phyloP scores from a whole-genome alignment of 345 rosid genomes.

The Abelmoschus esculentus region DNA sequence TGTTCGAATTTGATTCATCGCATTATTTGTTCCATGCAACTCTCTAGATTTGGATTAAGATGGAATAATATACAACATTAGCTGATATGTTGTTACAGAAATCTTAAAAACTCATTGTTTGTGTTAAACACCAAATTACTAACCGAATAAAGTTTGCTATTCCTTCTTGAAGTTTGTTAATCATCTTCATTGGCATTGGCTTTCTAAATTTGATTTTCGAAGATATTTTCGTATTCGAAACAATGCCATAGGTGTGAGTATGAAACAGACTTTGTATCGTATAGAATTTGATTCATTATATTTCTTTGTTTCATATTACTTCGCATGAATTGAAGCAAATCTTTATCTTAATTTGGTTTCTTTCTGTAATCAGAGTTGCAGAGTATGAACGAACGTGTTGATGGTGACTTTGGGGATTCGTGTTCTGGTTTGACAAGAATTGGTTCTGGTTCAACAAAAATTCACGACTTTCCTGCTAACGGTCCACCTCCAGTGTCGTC shows the following conservation, averaged over 20 bases:
- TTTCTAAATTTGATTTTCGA: background rate
- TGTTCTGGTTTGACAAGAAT: slow-evolving; percentile 24
- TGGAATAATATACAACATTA: background rate
- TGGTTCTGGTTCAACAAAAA: slow-evolving; percentile 29
- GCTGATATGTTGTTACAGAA: background rate
- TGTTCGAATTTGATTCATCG: background rate
- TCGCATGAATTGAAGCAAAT: background rate
- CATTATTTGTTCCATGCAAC: background rate
- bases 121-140: background rate
- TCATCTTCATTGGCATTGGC: background rate
- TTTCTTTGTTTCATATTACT: background rate
- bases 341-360: background rate
- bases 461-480: slow-evolving; percentile 24
- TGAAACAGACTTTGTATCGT: background rate
- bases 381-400: slow-evolving; percentile 35
- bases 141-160: background rate
- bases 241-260: background rate
- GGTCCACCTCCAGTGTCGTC: slow-evolving; percentile 31
- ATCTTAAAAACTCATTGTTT: background rate
- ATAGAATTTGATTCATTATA: background rate
- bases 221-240: background rate
- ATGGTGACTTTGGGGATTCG: slow-evolving; percentile 45
- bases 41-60: background rate
- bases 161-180: background rate
- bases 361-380: slow-evolving; percentile 52